A percentile compares a stretch with the other conserved stretches of the same genome.
Evolutionary conservation across 2,329 filamentous ascomycete species (phyloP).

Genomic region (Epichloe uncinata): DNA sequence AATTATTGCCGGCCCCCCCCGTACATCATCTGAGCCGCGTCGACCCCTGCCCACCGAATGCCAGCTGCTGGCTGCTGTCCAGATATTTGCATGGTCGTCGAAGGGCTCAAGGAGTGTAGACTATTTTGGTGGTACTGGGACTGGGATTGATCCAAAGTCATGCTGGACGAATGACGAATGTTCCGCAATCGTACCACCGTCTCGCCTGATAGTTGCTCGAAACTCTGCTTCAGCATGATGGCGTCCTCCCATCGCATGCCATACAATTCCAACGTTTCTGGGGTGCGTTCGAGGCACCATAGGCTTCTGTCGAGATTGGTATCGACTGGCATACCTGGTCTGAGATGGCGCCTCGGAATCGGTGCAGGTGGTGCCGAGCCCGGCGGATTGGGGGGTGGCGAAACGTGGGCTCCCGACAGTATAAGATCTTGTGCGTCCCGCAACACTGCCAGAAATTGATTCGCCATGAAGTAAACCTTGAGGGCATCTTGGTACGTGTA

Average conservation of each 20-base stretch:
- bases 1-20: constrained; percentile 11
- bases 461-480: constrained; percentile 63
- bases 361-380: constrained; percentile 39
- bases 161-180: constrained; percentile 21
- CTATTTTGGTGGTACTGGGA: constrained; percentile 21
- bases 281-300: constrained; percentile 39
- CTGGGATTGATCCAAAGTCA: constrained; percentile 21
- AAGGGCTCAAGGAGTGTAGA: not conserved
- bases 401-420: constrained; percentile 34
- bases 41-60: constrained; percentile 31
- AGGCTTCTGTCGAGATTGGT: constrained; percentile 44
- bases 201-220: constrained; percentile 35
- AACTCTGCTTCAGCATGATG: constrained; percentile 35
- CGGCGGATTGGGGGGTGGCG: constrained; percentile 30
- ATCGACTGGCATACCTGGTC: constrained; percentile 22
- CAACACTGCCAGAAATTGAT: constrained; percentile 49
- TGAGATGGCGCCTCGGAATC: constrained; percentile 31
- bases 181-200: constrained; percentile 29
- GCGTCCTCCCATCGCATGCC: constrained; percentile 48
- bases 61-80: constrained; percentile 16
- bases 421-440: constrained; percentile 43
- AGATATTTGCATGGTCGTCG: constrained; percentile 6
- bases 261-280: constrained; percentile 40
- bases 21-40: constrained; percentile 30
- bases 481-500: constrained; percentile 82